Evolutionary conservation across 805 yeast species (phyloP), one percentile per base, ranked within the genome.

Genomic region (Candida loeiensis): DNA sequence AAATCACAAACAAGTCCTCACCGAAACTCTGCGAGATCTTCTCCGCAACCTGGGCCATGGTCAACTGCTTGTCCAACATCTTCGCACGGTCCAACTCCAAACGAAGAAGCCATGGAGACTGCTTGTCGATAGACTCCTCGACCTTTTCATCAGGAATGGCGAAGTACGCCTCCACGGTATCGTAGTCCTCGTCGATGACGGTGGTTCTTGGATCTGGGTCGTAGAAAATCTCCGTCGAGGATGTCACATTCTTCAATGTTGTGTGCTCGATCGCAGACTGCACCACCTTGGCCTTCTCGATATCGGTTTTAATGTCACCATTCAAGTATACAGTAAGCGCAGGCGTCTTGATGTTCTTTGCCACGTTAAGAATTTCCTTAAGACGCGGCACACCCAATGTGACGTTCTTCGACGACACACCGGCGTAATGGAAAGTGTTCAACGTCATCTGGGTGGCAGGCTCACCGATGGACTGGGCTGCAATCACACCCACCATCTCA

Each of bases 291-390:
- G 99, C 98, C 64, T 74, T 80, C 61, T 90, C 97, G 63, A 90
- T 91, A 54, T 93, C 96, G 35, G 77, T 74, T 4, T 96, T 90
- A 47, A 82, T 75, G 29, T 80, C 91, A 4, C 82, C 80, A 35
- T 86, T 75, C 61, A 93, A 70, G 61, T 90, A 93, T n/a, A 91
- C 96, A 7, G 96, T 89, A 59, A 91, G 73, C 11, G 96, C 95
- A n/a, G 99, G 99, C n/a, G 99, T 93, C 69, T 91, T 93, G 75
- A 93, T 90, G 56, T 87, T 91, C 71, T 93, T 93, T 8, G 99
- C 99, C 49, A 93, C 99, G 62, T 91, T 91, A 65, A 93, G 77
- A 79, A 93, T 93, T 72, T 90, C 98, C 78, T 90, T 90, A 64
- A 90, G 77, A 76, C 97, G 95, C 45, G 97, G 97, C 59, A 89